Conservation (phyloP, 768 basidiomycete species). For the Suillus variegatus region DNA sequence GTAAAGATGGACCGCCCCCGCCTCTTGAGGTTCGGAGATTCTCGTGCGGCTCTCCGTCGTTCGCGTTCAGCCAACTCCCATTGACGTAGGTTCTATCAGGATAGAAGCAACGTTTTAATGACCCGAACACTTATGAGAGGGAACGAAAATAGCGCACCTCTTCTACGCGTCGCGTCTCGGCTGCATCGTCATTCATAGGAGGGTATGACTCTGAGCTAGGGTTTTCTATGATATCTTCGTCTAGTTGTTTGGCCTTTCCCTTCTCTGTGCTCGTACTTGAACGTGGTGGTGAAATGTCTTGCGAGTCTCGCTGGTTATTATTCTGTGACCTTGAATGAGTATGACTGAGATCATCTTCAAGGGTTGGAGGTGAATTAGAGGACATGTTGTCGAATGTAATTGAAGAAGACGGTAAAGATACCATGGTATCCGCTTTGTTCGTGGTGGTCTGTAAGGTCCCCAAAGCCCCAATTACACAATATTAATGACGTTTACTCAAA, state of each 20-base stretch:
- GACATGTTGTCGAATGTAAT: conserved; percentile 36
- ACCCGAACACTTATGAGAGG: background rate
- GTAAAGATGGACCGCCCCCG: conserved; percentile 40
- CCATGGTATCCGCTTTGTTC: conserved; percentile 10
- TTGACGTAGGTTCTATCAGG: conserved; percentile 62
- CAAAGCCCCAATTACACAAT: background rate
- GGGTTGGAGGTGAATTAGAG: conserved; percentile 22
- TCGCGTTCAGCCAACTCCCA: conserved; percentile 82
- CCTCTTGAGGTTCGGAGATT: conserved; percentile 37
- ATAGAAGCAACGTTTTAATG: conserved; percentile 7
- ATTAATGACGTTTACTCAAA: background rate
- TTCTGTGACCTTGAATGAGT: conserved; percentile 37
- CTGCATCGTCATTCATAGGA: conserved; percentile 63
- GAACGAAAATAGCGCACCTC: conserved; percentile 51
- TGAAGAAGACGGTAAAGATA: conserved; percentile 29
- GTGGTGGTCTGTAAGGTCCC: conserved; percentile 7
- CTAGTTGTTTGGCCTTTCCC: conserved; percentile 33
- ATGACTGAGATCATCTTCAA: conserved; percentile 48
- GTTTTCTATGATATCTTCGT: conserved; percentile 27
- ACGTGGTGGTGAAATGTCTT: conserved; percentile 25
- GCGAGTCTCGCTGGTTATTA: conserved; percentile 18
- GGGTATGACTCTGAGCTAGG: conserved; percentile 49
- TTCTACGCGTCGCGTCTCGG: conserved; percentile 68
- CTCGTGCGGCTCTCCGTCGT: conserved; percentile 71
- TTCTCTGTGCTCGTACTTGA: conserved; percentile 29